Percentiles rank a stretch among this genome's conserved stretches.
phyloP scores from a whole-genome alignment of 106 monocot species.

The Dendrobium chrysotoxum region DNA sequence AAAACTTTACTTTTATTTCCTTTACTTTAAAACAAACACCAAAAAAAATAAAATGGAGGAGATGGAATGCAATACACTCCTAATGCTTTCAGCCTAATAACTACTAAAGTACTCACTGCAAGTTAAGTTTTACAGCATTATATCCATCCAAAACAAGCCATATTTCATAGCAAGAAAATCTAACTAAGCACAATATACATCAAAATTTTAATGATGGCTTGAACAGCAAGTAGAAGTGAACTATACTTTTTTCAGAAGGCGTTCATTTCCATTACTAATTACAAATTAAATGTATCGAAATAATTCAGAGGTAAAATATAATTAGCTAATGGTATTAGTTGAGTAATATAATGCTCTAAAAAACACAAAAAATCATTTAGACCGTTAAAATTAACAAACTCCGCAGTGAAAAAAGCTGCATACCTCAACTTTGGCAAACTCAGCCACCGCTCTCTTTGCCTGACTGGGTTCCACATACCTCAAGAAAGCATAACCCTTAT shows the following conservation, averaged over 20 bases:
- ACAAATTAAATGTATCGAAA: background rate
- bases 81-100: background rate
- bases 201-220: background rate
- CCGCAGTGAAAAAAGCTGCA: background rate
- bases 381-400: background rate
- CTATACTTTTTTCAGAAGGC: background rate
- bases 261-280: background rate
- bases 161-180: background rate
- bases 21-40: too few relatives aligned
- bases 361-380: background rate
- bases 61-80: too few relatives aligned
- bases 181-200: background rate
- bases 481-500: constrained; percentile 81
- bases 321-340: background rate
- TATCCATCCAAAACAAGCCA: constrained; percentile 3
- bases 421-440: constrained; percentile 85
- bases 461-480: constrained; percentile 50
- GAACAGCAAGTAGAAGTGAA: background rate
- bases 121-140: background rate
- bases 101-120: background rate
- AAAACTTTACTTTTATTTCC: too few relatives aligned
- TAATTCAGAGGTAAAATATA: background rate
- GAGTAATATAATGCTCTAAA: background rate
- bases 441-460: constrained; percentile 66
- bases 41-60: too few relatives aligned